Conservation (phyloP, 768 basidiomycete species). For the Gautieria morchelliformis region DNA sequence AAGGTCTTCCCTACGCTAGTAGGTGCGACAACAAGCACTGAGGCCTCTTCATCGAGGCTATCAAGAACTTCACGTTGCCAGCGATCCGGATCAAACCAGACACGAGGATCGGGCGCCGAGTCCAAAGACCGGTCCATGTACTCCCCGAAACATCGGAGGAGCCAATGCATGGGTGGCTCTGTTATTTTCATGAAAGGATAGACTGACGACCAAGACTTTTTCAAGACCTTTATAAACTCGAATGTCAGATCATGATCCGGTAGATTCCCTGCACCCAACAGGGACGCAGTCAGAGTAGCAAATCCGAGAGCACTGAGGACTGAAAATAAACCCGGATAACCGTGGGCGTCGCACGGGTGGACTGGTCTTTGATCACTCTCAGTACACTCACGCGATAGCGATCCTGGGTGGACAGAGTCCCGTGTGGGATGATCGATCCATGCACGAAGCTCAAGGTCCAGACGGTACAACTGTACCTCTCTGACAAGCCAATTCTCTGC, state of each 20-base stretch:
- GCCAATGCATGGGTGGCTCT: slow-evolving; percentile 55
- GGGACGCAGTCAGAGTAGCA: slow-evolving; percentile 23
- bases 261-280: slow-evolving; percentile 9
- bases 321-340: slow-evolving; percentile 27
- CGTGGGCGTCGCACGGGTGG: slow-evolving; percentile 25
- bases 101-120: slow-evolving; percentile 43
- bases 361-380: slow-evolving; percentile 37
- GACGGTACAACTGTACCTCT: slow-evolving; percentile 42
- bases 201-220: slow-evolving; percentile 29
- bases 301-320: slow-evolving; percentile 42
- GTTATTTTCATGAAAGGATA: slow-evolving; percentile 45
- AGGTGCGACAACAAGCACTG: slow-evolving; percentile 59
- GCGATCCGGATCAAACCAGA: slow-evolving; percentile 55
- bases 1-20: slow-evolving; percentile 73
- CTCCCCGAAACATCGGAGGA: slow-evolving; percentile 59
- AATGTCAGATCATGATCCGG: slow-evolving; percentile 23
- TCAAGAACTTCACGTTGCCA: slow-evolving; percentile 66
- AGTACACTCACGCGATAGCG: slow-evolving; percentile 36
- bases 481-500: slow-evolving; percentile 34
- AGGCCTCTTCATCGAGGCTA: slow-evolving; percentile 45
- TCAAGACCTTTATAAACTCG: slow-evolving; percentile 46
- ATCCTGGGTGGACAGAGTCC: slow-evolving; percentile 34
- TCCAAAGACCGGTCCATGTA: slow-evolving; percentile 71
- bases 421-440: slow-evolving; percentile 43
- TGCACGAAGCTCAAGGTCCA: slow-evolving; percentile 39